phyloP scores from a whole-genome alignment of 2,329 filamentous ascomycete genomes.

The Colletotrichum graminicola region DNA sequence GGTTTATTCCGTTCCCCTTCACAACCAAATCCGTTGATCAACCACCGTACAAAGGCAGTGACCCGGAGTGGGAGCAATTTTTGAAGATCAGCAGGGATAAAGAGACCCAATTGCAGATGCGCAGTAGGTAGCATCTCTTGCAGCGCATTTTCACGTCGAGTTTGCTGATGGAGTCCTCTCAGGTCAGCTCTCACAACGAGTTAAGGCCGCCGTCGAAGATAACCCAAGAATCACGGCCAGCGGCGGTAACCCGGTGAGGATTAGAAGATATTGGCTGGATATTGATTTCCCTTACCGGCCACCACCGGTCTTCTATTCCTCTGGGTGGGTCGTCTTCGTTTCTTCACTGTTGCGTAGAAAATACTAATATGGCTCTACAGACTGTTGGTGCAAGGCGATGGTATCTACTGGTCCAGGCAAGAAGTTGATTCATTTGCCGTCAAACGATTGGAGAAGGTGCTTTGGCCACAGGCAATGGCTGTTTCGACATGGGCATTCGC shows the following conservation, averaged over 20 bases:
- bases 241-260: constrained; percentile 61
- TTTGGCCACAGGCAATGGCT: constrained; percentile 67
- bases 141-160: background rate
- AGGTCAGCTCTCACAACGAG: constrained; percentile 62
- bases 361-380: constrained; percentile 52
- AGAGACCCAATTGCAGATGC: constrained; percentile 60
- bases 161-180: constrained; percentile 12
- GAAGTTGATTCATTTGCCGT: constrained; percentile 63
- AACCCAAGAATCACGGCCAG: constrained; percentile 58
- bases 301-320: constrained; percentile 70
- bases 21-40: constrained; percentile 63
- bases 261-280: constrained; percentile 70
- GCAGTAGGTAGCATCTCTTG: constrained; percentile 21
- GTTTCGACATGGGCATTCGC: constrained; percentile 65
- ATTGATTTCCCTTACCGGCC: constrained; percentile 70
- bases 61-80: constrained; percentile 75
- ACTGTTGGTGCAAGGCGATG: constrained; percentile 62
- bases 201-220: constrained; percentile 56
- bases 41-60: constrained; percentile 64
- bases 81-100: constrained; percentile 68
- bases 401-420: constrained; percentile 60
- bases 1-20: constrained; percentile 74
- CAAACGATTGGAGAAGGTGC: constrained; percentile 58
- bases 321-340: constrained; percentile 63
- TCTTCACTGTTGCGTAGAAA: no score